A percentile compares a stretch with the other conserved stretches of the same genome.
Conservation (phyloP, 2,329 filamentous ascomycete species). For the Trichoderma aggressivum region DNA sequence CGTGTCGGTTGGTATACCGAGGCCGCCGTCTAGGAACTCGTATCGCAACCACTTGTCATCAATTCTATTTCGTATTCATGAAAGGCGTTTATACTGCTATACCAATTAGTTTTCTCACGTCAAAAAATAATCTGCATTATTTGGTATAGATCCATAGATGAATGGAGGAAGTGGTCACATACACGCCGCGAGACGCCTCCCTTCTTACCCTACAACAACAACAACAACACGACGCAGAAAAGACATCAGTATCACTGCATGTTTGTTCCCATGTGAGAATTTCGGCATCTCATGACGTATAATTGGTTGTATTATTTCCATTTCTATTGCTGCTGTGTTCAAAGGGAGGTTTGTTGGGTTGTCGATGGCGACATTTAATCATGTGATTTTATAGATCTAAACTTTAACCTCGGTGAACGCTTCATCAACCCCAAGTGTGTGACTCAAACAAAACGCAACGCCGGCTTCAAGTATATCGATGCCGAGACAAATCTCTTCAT, state of each 20-base stretch:
- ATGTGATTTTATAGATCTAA: slow-evolving; percentile 12
- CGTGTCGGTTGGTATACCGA: background rate
- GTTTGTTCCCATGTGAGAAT: background rate
- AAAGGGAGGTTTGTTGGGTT: background rate
- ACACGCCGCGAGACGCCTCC: background rate
- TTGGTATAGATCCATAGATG: background rate
- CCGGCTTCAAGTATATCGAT: background rate
- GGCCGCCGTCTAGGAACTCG: background rate
- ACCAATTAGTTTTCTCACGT: background rate
- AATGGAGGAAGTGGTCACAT: background rate
- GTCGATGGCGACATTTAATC: slow-evolving; percentile 8
- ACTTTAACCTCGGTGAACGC: background rate
- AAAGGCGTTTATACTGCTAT: background rate
- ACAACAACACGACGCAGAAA: background rate
- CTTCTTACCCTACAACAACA: slow-evolving; percentile 4
- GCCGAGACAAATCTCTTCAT: background rate
- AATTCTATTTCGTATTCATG: background rate
- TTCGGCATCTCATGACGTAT: background rate
- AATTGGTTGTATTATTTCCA: background rate
- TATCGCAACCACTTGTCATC: too few species aligned
- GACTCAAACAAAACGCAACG: background rate
- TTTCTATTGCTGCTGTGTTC: background rate
- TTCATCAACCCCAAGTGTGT: background rate
- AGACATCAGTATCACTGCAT: background rate
- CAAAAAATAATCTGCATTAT: background rate